Percentiles rank a stretch among this genome's conserved stretches.
Conservation (phyloP, 352 stramenopile species). For the Phytophthora pinifolia region DNA sequence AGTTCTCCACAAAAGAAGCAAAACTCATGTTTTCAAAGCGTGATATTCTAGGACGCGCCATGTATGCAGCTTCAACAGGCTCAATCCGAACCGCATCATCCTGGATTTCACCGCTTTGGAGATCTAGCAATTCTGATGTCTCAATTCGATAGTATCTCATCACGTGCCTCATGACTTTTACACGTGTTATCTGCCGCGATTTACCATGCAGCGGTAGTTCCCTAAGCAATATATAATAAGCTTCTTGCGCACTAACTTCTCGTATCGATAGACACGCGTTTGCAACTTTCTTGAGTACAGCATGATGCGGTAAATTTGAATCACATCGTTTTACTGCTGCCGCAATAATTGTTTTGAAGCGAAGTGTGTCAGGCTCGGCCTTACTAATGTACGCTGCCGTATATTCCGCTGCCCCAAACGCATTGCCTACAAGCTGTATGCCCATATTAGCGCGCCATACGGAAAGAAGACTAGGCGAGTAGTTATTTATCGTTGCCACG, state of each 20-base stretch:
- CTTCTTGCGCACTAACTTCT: slow-evolving; percentile 8
- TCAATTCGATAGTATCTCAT: slow-evolving; percentile 6
- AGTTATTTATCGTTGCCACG: slow-evolving; percentile 13
- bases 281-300: slow-evolving; percentile 2
- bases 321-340: slow-evolving; percentile 14
- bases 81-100: neutral
- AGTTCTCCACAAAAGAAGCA: neutral
- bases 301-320: slow-evolving; percentile 6
- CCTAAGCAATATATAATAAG: slow-evolving; percentile 1
- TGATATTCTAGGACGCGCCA: neutral
- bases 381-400: no score
- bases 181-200: neutral
- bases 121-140: no score
- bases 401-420: no score
- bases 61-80: neutral
- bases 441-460: slow-evolving; percentile 32
- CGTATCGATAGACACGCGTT: slow-evolving; percentile 1
- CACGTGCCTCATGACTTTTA: slow-evolving; percentile 2
- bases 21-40: neutral
- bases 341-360: neutral
- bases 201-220: slow-evolving; percentile 7
- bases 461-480: neutral
- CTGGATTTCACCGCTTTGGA: no score
- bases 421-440: slow-evolving; percentile 1
- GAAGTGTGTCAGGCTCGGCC: no score